Percentiles rank a stretch among this genome's conserved stretches.
Evolutionary conservation across 768 basidiomycete genomes (phyloP).

Genomic region (Porpolomopsis calyptriformis): DNA sequence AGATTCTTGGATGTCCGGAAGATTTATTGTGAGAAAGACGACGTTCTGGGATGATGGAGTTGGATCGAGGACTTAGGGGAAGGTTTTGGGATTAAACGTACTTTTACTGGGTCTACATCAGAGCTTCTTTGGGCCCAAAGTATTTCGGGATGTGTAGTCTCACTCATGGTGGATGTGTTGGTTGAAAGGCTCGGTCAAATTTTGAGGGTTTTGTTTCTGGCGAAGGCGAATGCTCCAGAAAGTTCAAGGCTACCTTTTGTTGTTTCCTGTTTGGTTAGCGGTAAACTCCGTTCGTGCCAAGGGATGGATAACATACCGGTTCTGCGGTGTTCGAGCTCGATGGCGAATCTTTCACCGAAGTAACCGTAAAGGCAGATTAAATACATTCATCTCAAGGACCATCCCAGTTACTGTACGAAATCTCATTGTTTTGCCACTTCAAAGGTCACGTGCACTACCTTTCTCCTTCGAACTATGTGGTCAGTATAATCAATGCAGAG

Average conservation of each 20-base stretch:
- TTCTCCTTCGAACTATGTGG: constrained; percentile 6
- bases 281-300: too few species aligned
- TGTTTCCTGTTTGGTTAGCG: neutral
- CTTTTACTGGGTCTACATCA: constrained; percentile 53
- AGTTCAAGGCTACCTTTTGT: constrained; percentile 8
- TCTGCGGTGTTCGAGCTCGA: too few species aligned
- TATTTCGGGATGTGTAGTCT: constrained; percentile 71
- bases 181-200: too few species aligned
- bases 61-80: constrained; percentile 14
- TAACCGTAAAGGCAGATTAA: too few species aligned
- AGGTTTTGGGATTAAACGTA: constrained; percentile 19
- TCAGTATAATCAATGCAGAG: neutral
- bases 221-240: constrained; percentile 34
- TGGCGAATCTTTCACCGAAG: too few species aligned
- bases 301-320: too few species aligned
- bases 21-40: constrained; percentile 75
- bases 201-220: too few species aligned
- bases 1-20: constrained; percentile 55
- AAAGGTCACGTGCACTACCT: too few species aligned
- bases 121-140: constrained; percentile 94
- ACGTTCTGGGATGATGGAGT: constrained; percentile 51
- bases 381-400: too few species aligned
- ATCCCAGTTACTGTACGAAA: too few species aligned
- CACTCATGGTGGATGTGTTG: constrained; percentile 31
- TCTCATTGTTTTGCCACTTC: too few species aligned